A percentile compares a stretch with the other conserved stretches of the same genome.
Evolutionary conservation across 2,329 filamentous ascomycete species (phyloP).

Genomic region (Calonectria henricotiae): DNA sequence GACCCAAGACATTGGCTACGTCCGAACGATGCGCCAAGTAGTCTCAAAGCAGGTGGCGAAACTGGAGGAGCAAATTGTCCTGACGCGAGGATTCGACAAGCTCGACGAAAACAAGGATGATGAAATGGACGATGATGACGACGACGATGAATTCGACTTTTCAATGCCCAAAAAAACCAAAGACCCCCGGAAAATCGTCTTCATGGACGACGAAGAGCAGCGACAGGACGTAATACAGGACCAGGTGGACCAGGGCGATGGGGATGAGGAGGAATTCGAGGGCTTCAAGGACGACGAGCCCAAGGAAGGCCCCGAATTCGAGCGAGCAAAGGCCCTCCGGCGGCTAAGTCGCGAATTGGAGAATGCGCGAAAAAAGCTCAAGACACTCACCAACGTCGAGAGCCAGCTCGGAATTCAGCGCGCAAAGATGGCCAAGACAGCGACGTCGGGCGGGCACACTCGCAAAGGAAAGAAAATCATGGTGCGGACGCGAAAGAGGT

Average conservation of each 20-base stretch:
- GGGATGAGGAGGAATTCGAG: conserved; percentile 52
- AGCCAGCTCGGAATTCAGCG: conserved; percentile 72
- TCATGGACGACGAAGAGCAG: conserved; percentile 63
- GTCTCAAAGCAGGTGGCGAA: conserved; percentile 71
- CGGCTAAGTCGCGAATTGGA: conserved; percentile 68
- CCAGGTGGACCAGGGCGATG: conserved; percentile 55
- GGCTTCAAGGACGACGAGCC: conserved; percentile 43
- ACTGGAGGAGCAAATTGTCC: conserved; percentile 70
- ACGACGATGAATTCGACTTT: conserved; percentile 57
- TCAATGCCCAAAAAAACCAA: conserved; percentile 53
- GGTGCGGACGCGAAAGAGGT: conserved; percentile 75
- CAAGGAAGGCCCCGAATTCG: conserved; percentile 56
- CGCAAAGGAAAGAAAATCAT: conserved; percentile 76
- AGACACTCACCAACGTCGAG: conserved; percentile 71
- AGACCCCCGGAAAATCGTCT: conserved; percentile 68
- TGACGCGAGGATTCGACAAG: conserved; percentile 60
- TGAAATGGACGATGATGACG: conserved; percentile 54
- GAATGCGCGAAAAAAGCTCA: conserved; percentile 69
- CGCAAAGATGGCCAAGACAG: conserved; percentile 77
- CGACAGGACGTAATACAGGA: conserved; percentile 54
- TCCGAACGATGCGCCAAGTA: conserved; percentile 75
- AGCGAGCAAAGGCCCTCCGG: conserved; percentile 62
- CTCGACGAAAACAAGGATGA: conserved; percentile 58
- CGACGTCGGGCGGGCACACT: conserved; percentile 73
- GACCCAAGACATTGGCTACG: conserved; percentile 79